Base-by-base conservation (phyloP, 371 early-diverging fungal genomes). In the Nematocida homosporus region DNA sequence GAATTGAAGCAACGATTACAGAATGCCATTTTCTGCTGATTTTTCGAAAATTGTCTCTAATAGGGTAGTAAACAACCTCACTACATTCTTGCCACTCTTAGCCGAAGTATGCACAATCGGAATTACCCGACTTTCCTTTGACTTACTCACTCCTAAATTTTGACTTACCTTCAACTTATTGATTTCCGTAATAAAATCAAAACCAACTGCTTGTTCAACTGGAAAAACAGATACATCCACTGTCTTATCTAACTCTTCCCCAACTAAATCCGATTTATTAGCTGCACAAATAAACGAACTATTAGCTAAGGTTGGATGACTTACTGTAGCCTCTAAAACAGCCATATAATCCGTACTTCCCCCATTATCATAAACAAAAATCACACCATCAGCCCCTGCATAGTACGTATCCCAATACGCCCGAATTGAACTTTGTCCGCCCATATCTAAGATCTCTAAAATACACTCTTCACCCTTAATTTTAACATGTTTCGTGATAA, bases 351-450 rank as follows among this genome's bases (percentile, higher is more conserved):
- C 41, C 87, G 84, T 47, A 61, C 89, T 79, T 81, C 94, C 96
- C 6, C 91, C 90, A 10, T 90, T 88, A 82, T 99, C 99, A 20
- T 96, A 93, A 0, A 99, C 97, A 93, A 94, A 97, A 6, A 97
- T 88, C 13, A 99, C 84, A 0, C 93, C 99, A 78, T 97, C 97
- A 0, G 94, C 94, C 61, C 92, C 90, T 81, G 95, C 97, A 88
- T 94, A 97, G 84, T 97, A 97, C 85, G 96, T 97, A 53, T 94
- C 86, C 97, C 97, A 99, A 81, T 94, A 97, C 1, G 92, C 89
- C 42, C 95, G 87, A 66, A 99, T 92, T 0, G 92, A 89, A 66
- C 89, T 89, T 81, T 99, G 97, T 0, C 99, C 99, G 35, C 99
- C 99, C 30, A 99, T 91, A 83, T 99, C 99, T 91, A 93, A 91